Evolutionary conservation across 1,284 basidiomycete species (phyloP), one percentile per base, ranked within the genome.

Genomic region (Leccinum subrobustum): DNA sequence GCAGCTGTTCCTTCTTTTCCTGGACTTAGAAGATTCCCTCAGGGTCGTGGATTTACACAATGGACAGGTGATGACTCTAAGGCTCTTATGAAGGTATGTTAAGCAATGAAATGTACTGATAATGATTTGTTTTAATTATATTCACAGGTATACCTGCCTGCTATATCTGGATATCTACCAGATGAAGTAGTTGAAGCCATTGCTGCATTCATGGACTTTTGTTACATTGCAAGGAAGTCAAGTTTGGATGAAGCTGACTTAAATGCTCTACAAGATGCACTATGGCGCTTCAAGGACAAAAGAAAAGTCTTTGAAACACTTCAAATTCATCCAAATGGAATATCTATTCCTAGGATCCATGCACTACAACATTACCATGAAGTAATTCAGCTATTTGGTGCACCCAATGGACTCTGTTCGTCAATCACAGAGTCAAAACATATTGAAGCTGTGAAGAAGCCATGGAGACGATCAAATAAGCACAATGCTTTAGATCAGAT

Each of bases 171-270:
- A 33, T n/a, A 54, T 25, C 12, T 54, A 35, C 52, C 48, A 25
- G 23, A 50, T 25, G 14, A 50, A 50, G 48, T 56, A 20, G 44
- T 56, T 16, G 44, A 56, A 33, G 42, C 55, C 20, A 48, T 56
- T 20, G 29, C 44, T 23, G 44, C 55, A 16, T 56, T 56, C 16
- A 14, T 48, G 42, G 31, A 56, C 5, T 56, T 56, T 35, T 56
- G 55, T 18, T 62, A 62, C 31, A 54, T 63, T 23, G 52, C 54
- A 18, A 51, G 25, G 4, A 27, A 48, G 1, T 52, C 50, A 9
- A 48, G 48, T 9, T 18, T 63, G 1, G 44, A 18, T 23, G 58
- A 60, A 2, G 44, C 18, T 3, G 37, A 56, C 18, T 16, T 50
- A 50, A 50, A 11, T 50, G 48, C 48, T 50, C 12, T 50, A 18